phyloP scores from a whole-genome alignment of 371 early-diverging fungal genomes.

The Dinochytrium kinnereticum region DNA sequence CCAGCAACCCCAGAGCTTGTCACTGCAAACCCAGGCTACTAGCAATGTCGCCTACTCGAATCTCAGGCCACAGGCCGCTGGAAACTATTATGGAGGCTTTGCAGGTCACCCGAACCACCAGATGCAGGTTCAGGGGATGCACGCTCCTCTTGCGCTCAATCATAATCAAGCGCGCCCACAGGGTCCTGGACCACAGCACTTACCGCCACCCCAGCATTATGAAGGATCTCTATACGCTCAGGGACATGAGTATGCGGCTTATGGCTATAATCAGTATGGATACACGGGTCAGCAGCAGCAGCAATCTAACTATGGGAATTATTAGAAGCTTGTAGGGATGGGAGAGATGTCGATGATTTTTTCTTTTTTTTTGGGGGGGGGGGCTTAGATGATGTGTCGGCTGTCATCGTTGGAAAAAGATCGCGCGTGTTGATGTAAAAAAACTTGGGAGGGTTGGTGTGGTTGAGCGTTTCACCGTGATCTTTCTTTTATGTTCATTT shows the following conservation, averaged over 20 bases:
- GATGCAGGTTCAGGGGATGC: not conserved
- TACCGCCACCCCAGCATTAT: not conserved
- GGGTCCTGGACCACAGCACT: not conserved
- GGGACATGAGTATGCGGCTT: constrained; percentile 12
- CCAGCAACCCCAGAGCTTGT: too few species aligned
- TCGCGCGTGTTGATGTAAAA: too few species aligned
- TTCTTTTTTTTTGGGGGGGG: not conserved
- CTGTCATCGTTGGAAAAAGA: too few species aligned
- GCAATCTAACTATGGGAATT: not conserved
- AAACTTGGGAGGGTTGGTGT: too few species aligned
- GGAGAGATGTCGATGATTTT: not conserved
- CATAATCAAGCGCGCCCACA: not conserved
- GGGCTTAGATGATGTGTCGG: not conserved
- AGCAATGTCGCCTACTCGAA: too few species aligned
- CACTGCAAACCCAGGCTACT: too few species aligned
- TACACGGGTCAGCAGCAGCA: constrained; percentile 5
- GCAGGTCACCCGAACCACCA: not conserved
- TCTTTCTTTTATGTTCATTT: too few species aligned
- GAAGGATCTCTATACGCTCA: not conserved
- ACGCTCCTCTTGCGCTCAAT: not conserved
- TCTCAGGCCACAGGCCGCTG: not conserved
- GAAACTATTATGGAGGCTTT: not conserved
- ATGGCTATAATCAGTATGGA: constrained; percentile 10
- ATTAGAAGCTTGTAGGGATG: too few species aligned
- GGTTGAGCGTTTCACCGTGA: too few species aligned